Base-by-base conservation (phyloP, 1,284 basidiomycete genomes). In the Tylopilus orsonianus region DNA sequence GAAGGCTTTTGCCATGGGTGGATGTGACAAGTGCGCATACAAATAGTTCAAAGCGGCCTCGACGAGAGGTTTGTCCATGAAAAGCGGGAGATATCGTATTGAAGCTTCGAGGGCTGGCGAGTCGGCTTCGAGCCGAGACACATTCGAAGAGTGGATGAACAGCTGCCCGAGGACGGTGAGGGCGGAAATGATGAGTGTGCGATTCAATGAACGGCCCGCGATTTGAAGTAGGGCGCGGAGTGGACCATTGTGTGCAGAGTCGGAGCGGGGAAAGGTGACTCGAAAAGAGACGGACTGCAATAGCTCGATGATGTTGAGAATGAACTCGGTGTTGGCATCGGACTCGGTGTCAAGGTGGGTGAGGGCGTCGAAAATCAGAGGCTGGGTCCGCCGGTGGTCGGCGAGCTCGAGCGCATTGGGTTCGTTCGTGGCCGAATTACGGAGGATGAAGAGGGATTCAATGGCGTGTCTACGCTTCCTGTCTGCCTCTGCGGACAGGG, bases 1-100 rank as follows among this genome's bases (percentile, higher is more conserved):
- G 60, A 93, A 89, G 3, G 81, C 78, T 57, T 85, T 85, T n/a
- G 86, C 81, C 78, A 89, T 85, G 2, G 81, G 70, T 10, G 85
- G 79, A 59, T 87, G 75, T 6, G 86, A 85, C 16, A 92, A 72
- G 65, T 92, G 86, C 9, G 79, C 72, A 61, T 90, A 90, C 9
- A 93, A 65, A 58, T 85, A 90, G 62, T 88, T 89, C 46, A 93
- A 62, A 41, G 79, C 79, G 4, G 81, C 80, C 42, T 87, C 83
- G 4, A 85, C 71, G 19, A 93, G 73, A 12, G 75, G 72, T 54
- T 80, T 80, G 69, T 93, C 90, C 36, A 73, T 59, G 59, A 90
- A 77, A 0, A 91, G 74, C n/a, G 90, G 85, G 8, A 92, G 76
- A 57, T 85, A 86, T 56, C 80, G 77, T 52, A 90, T 75, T 7